Evolutionary conservation across 1,284 basidiomycete genomes (phyloP).

Genomic region (Microbotryum silenes-acaulis): DNA sequence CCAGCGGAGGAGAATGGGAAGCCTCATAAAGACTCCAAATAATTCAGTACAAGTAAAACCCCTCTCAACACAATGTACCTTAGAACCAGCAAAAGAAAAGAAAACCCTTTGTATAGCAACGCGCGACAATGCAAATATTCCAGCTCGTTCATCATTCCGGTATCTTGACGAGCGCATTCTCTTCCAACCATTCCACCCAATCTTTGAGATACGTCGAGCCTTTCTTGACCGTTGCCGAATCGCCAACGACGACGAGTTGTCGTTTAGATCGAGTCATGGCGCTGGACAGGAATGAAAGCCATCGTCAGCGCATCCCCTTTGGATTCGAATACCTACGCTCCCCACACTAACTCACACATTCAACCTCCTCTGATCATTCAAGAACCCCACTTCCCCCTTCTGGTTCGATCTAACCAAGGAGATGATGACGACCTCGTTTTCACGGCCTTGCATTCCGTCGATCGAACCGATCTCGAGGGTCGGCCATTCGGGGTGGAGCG

Average conservation of each 20-base stretch:
- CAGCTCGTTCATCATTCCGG: background rate
- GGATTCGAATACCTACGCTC: background rate
- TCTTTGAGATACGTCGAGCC: constrained; percentile 73
- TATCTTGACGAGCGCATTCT: constrained; percentile 50
- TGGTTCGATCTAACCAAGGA: constrained; percentile 77
- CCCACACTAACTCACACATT: constrained; percentile 54
- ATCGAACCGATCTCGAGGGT: constrained; percentile 81
- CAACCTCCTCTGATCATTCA: constrained; percentile 78
- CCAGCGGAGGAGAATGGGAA: constrained; percentile 78
- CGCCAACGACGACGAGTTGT: constrained; percentile 83
- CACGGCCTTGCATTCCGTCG: constrained; percentile 84
- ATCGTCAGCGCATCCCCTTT: background rate
- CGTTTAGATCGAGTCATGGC: constrained; percentile 89
- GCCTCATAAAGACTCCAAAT: background rate
- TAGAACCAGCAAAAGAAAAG: too few species aligned
- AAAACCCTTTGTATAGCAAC: too few species aligned
- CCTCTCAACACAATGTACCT: too few species aligned
- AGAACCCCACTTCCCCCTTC: constrained; percentile 79
- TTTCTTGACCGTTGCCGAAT: constrained; percentile 76
- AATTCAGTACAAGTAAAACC: too few species aligned
- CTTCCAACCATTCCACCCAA: constrained; percentile 86
- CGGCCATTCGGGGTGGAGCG: constrained; percentile 63
- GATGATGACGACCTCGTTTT: constrained; percentile 75
- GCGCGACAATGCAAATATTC: too few species aligned
- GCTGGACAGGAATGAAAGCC: constrained; percentile 46